Conservation (phyloP, 2,329 filamentous ascomycete species). For the Colletotrichum sp. region DNA sequence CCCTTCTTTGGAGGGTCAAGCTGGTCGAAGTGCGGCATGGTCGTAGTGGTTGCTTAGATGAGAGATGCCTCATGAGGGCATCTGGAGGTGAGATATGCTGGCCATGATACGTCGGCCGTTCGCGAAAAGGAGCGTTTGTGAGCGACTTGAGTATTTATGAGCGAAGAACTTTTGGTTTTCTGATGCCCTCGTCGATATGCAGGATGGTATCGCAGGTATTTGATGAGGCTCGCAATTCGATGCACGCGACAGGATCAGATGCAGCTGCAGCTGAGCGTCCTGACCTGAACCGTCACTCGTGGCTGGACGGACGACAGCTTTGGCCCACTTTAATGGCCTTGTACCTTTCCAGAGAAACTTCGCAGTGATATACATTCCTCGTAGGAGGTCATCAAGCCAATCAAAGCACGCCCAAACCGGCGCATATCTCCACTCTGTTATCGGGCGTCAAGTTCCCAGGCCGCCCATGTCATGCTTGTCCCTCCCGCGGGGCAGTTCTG, state of each 20-base stretch:
- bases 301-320: slow-evolving; percentile 1
- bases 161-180: not conserved
- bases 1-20: slow-evolving; percentile 57
- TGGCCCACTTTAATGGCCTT: not conserved
- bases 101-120: slow-evolving; percentile 8
- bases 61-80: slow-evolving; percentile 21
- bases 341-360: not conserved
- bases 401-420: not conserved
- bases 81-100: slow-evolving; percentile 8
- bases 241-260: slow-evolving; percentile 14
- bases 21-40: slow-evolving; percentile 57
- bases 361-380: not conserved
- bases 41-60: slow-evolving; percentile 22
- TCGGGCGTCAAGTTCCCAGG: slow-evolving; percentile 5
- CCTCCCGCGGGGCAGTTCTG: slow-evolving; percentile 14
- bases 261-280: slow-evolving; percentile 1
- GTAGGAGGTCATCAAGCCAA: not conserved
- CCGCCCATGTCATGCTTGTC: slow-evolving; percentile 6
- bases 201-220: not conserved
- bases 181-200: not conserved
- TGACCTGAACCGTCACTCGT: not conserved
- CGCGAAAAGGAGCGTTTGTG: not conserved
- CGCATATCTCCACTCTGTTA: not conserved
- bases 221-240: slow-evolving; percentile 7
- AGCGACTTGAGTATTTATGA: not conserved